phyloP scores from a whole-genome alignment of 371 early-diverging fungal species.

The Mucor velutinosus region DNA sequence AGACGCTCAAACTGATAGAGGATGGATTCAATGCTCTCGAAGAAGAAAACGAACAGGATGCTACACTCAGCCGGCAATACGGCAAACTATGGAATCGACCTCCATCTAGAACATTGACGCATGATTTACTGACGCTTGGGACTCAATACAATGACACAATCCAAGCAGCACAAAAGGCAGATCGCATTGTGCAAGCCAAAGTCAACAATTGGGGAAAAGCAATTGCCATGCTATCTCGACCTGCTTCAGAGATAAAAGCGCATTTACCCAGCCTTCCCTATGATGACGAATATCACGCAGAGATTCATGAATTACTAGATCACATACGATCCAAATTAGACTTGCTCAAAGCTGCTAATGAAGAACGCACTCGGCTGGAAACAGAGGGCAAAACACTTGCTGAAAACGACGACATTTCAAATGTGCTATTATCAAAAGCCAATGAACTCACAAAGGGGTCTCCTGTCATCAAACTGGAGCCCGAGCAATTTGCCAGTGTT shows the following conservation, averaged over 20 bases:
- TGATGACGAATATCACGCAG: slow-evolving; percentile 16
- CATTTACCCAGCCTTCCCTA: slow-evolving; percentile 21
- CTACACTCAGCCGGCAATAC: slow-evolving; percentile 56
- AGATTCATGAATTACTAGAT: slow-evolving; percentile 10
- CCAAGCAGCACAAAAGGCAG: slow-evolving; percentile 69
- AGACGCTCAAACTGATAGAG: slow-evolving; percentile 57
- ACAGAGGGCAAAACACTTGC: slow-evolving; percentile 43
- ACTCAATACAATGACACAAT: slow-evolving; percentile 64
- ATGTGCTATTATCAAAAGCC: slow-evolving; percentile 38
- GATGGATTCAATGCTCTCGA: slow-evolving; percentile 70
- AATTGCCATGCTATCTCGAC: slow-evolving; percentile 60
- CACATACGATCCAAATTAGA: slow-evolving; percentile 20
- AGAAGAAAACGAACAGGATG: slow-evolving; percentile 75
- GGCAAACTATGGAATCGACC: slow-evolving; percentile 63
- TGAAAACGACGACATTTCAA: slow-evolving; percentile 72
- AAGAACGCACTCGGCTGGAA: slow-evolving; percentile 54
- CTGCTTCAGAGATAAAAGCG: slow-evolving; percentile 23
- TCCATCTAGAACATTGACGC: slow-evolving; percentile 62
- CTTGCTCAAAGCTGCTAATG: slow-evolving; percentile 19
- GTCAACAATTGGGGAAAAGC: slow-evolving; percentile 65
- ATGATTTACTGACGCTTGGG: slow-evolving; percentile 60
- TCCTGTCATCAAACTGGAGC: slow-evolving; percentile 68
- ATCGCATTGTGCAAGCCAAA: slow-evolving; percentile 65
- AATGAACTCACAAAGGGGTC: slow-evolving; percentile 53
- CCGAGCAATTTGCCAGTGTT: slow-evolving; percentile 71